Evolutionary conservation across 2,329 filamentous ascomycete genomes (phyloP), one percentile per base, ranked within the genome.

Genomic region (Fusarium subglutinans): DNA sequence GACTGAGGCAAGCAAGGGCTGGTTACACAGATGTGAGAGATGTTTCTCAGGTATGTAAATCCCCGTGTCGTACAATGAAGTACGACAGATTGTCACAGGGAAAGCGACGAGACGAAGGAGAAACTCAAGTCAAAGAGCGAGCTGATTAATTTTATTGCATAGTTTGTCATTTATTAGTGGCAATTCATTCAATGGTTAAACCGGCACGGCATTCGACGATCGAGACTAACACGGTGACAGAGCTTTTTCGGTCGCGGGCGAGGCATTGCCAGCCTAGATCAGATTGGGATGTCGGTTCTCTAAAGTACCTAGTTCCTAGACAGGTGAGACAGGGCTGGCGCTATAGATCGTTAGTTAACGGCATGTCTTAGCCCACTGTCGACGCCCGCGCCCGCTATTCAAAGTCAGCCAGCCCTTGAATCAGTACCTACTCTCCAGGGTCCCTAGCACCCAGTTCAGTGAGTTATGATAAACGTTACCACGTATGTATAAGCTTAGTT

Each of bases 91-190:
- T 51, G 33, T 38, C 35, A 38, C 59, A 40, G 26, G 40, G n/a
- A 45, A 57, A 47, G 35, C 24, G 30, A 58, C 33, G n/a, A 57
- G 44, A 48, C n/a, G 22, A 37, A 50, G 37, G 13, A 48, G 10
- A 58, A 59, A 30, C 28, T 30, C 30, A 67, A 59, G 59, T 26
- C 38, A 70, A 45, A 58, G 66, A 45, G 63, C 58, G 70, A 54
- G 63, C 71, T 73, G 60, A 73, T 62, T 64, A 73, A 69, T 73
- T 64, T 59, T 35, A 40, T 62, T 45, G 13, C 41, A 50, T 26
- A 35, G 40, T 59, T 53, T 37, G 35, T 54, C 40, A 48, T 22
- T 51, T 57, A 40, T 51, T 53, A 54, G 70, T 73, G 70, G 70
- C 70, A 73, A 69, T 30, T 51, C 33, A 69, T 24, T 51, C 33